phyloP scores from a whole-genome alignment of 306 rosid species.

The Prinsepia uniflora region DNA sequence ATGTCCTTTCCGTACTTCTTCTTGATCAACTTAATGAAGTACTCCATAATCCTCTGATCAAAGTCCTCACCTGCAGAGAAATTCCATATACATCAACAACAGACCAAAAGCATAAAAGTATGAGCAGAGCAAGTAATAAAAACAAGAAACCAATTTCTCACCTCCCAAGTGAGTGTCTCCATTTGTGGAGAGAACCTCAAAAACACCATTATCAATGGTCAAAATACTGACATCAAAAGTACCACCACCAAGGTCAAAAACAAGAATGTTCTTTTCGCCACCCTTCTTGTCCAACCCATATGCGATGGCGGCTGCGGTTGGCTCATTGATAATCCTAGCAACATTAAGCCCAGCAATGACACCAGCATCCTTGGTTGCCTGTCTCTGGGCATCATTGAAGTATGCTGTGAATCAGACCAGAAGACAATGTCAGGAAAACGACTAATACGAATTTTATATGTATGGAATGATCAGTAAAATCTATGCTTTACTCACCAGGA shows the following conservation, averaged over 20 bases:
- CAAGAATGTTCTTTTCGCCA: constrained; percentile 98
- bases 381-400: constrained; percentile 99
- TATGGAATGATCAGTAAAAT: neutral
- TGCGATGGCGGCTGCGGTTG: constrained; percentile 97
- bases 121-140: neutral
- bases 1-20: constrained; percentile 91
- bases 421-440: neutral
- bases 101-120: neutral
- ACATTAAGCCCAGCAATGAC: constrained; percentile 91
- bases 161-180: constrained; percentile 99
- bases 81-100: neutral
- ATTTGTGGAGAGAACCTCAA: constrained; percentile 91
- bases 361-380: constrained; percentile 99
- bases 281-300: constrained; percentile 98
- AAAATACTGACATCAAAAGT: constrained; percentile 96
- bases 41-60: constrained; percentile 89
- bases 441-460: neutral
- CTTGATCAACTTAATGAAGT: constrained; percentile 97
- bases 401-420: constrained; percentile 53
- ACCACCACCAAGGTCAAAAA: constrained; percentile 98
- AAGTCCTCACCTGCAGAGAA: constrained; percentile 78
- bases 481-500: constrained; percentile 53
- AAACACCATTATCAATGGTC: constrained; percentile 97
- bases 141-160: constrained; percentile 24
- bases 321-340: constrained; percentile 95